These are phyloP conservation scores for Tuber magnatum DNA, from an alignment of 495 filamentous ascomycete genomes.

Conservation along the genomic window DNA sequence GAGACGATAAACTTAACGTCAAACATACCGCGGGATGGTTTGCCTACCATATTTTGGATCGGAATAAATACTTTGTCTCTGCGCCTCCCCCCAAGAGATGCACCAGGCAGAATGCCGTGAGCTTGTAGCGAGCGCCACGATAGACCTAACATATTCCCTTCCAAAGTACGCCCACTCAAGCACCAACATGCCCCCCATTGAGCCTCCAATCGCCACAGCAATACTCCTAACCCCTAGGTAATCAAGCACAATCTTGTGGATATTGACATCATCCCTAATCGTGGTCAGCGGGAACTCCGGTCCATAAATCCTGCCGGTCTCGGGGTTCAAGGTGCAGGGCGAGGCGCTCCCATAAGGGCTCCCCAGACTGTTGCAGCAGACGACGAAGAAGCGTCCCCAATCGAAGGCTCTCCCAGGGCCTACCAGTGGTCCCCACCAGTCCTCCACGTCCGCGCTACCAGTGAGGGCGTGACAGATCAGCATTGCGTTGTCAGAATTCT, in stretches of 20 bases:
- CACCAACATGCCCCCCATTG: constrained; percentile 96
- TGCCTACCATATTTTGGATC: constrained; percentile 79
- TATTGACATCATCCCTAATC: constrained; percentile 85
- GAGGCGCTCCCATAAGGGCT: constrained; percentile 96
- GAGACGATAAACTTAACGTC: neutral
- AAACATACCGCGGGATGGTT: neutral
- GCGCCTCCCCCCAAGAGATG: constrained; percentile 97
- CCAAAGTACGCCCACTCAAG: constrained; percentile 96
- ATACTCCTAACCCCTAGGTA: constrained; percentile 79
- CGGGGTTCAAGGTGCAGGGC: constrained; percentile 75
- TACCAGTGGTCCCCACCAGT: constrained; percentile 97
- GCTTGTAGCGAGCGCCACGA: constrained; percentile 92
- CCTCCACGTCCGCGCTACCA: constrained; percentile 87
- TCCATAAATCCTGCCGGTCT: constrained; percentile 67
- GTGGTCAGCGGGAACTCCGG: constrained; percentile 96
- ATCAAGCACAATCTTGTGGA: constrained; percentile 87
- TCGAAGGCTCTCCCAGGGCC: constrained; percentile 88
- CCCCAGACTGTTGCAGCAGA: constrained; percentile 92
- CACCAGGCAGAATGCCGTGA: constrained; percentile 96
- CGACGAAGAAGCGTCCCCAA: constrained; percentile 80
- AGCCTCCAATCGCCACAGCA: constrained; percentile 88
- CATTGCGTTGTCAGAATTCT: constrained; percentile 78
- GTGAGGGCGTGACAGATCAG: constrained; percentile 96
- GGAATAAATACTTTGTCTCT: constrained; percentile 94
- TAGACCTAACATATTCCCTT: constrained; percentile 80